These are phyloP conservation scores for Medakamo hakoo DNA, from an alignment of 139 green algal species.

Conservation along the genomic window DNA sequence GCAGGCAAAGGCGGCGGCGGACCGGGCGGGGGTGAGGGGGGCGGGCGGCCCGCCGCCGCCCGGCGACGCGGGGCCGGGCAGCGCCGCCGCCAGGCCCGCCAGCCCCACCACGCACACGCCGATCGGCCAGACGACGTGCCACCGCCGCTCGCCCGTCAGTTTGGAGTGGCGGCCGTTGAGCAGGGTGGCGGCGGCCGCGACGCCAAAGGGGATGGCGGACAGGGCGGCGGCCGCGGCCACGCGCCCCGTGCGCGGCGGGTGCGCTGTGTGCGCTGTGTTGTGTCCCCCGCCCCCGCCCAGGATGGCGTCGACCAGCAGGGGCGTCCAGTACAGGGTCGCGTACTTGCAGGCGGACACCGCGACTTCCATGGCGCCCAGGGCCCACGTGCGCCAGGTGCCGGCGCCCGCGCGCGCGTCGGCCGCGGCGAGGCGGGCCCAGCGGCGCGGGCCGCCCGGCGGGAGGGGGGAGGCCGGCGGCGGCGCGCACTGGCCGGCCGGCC, in stretches of 20 bases:
- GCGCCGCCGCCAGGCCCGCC: neutral
- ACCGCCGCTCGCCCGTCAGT: neutral
- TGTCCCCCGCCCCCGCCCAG: neutral
- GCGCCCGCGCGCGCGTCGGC: too few relatives aligned
- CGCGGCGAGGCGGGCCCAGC: too few relatives aligned
- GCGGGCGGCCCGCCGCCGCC: too few relatives aligned
- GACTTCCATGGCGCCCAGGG: neutral
- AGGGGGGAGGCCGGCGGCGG: too few relatives aligned
- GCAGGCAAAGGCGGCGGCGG: neutral
- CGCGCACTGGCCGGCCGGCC: too few relatives aligned
- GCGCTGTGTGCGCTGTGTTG: neutral
- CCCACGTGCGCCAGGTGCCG: too few relatives aligned
- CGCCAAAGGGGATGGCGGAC: neutral
- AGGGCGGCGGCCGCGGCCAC: neutral
- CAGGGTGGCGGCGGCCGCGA: neutral
- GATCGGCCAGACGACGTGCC: neutral
- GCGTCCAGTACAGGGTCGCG: neutral
- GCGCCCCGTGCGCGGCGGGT: too few relatives aligned
- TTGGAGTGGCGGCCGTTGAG: neutral
- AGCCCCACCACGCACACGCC: neutral
- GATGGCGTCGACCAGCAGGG: neutral
- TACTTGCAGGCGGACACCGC: neutral
- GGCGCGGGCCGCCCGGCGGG: too few relatives aligned
- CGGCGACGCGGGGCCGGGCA: neutral
- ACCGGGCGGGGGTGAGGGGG: too few relatives aligned